A percentile compares a stretch with the other conserved stretches of the same genome.
Evolutionary conservation across 2,329 filamentous ascomycete genomes (phyloP).

Genomic region (Coniochaeta sp.): DNA sequence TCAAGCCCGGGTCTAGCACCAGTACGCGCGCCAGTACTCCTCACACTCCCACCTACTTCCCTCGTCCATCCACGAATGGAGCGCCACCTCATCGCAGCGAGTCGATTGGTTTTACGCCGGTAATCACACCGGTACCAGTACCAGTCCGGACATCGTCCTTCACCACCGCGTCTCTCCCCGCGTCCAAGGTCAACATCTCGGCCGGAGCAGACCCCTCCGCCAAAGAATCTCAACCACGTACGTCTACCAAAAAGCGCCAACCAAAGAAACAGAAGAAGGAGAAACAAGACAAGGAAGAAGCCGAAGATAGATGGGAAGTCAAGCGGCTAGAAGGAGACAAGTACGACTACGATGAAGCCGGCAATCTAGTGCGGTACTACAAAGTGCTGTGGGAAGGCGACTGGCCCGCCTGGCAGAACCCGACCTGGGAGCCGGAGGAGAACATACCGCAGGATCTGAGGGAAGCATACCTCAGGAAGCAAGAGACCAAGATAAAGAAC

Average conservation of each 20-base stretch:
- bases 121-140: background rate
- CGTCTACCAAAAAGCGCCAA: background rate
- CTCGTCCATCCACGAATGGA: background rate
- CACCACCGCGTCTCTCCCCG: background rate
- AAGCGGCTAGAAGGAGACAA: constrained; percentile 34
- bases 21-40: background rate
- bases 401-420: constrained; percentile 48
- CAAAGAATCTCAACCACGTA: background rate
- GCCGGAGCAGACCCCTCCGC: background rate
- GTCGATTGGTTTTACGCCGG: background rate
- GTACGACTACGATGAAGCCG: constrained; percentile 26
- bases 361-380: constrained; percentile 33
- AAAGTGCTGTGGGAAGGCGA: constrained; percentile 48
- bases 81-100: background rate
- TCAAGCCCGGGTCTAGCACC: background rate
- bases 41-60: background rate
- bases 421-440: constrained; percentile 49
- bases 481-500: constrained; percentile 10
- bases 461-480: constrained; percentile 29
- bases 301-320: constrained; percentile 30
- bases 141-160: background rate
- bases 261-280: constrained; percentile 6
- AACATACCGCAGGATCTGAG: constrained; percentile 37
- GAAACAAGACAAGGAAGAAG: constrained; percentile 13
- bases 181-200: background rate